Percentiles rank a stretch among this genome's conserved stretches.
Evolutionary conservation across 164 flowering plant species (phyloP).

Genomic region (Stephania cephalantha): DNA sequence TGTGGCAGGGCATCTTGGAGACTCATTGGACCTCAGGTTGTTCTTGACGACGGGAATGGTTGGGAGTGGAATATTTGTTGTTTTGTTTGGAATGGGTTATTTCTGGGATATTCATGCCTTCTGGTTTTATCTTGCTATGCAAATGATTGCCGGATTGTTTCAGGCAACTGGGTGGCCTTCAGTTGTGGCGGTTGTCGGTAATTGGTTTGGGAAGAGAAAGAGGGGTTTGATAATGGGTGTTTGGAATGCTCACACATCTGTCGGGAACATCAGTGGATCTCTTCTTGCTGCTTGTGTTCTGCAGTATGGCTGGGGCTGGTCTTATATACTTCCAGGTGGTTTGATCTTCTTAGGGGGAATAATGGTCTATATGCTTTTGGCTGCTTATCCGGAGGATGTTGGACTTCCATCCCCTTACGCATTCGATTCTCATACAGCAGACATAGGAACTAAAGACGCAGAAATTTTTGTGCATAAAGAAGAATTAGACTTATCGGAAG

Average conservation of each 20-base stretch:
- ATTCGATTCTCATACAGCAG: conserved; percentile 5
- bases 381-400: conserved; percentile 85
- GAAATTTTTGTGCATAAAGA: conserved; percentile 30
- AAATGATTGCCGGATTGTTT: conserved; percentile 90
- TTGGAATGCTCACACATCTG: conserved; percentile 90
- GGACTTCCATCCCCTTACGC: conserved; percentile 43
- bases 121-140: conserved; percentile 65
- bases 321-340: conserved; percentile 75
- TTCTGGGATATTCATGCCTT: conserved; percentile 67
- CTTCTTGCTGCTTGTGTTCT: conserved; percentile 72
- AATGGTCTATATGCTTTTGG: conserved; percentile 63
- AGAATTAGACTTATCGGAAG: conserved; percentile 12
- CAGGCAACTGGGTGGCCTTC: conserved; percentile 99
- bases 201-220: conserved; percentile 91
- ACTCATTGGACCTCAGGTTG: conserved; percentile 61
- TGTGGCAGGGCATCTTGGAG: conserved; percentile 89
- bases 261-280: conserved; percentile 77
- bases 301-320: conserved; percentile 95
- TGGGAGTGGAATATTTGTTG: conserved; percentile 86
- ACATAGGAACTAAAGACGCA: conserved; percentile 28
- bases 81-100: conserved; percentile 77
- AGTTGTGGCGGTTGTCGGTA: conserved; percentile 91
- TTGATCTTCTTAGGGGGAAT: conserved; percentile 59
- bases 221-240: conserved; percentile 91
- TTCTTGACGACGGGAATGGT: conserved; percentile 81